Conservation (phyloP, 1,284 basidiomycete species). For the Microbotryomycetes sp. region DNA sequence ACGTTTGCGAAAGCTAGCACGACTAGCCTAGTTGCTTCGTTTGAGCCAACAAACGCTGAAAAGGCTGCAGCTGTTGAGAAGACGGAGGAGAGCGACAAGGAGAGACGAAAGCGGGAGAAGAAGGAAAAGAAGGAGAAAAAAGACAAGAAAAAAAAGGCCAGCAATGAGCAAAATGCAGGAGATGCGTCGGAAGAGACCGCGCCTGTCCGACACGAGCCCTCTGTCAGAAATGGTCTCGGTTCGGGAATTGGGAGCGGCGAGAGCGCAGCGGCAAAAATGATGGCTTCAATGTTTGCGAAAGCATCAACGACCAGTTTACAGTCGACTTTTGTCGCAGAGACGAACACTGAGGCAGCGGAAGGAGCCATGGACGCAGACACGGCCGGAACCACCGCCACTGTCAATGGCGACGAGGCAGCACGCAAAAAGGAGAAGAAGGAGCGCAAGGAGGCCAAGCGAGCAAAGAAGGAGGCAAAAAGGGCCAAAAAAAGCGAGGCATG, state of each 20-base stretch:
- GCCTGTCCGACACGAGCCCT: too few species aligned
- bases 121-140: constrained; percentile 5
- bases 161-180: constrained; percentile 1
- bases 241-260: not conserved
- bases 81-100: constrained; percentile 1
- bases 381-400: not conserved
- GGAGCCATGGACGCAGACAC: not conserved
- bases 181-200: too few species aligned
- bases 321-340: not conserved
- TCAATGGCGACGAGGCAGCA: not conserved
- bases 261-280: not conserved
- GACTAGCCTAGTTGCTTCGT: constrained; percentile 7
- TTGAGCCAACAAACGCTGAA: not conserved
- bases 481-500: not conserved
- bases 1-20: constrained; percentile 11
- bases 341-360: not conserved
- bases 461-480: constrained; percentile 1
- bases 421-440: not conserved
- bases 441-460: constrained; percentile 4
- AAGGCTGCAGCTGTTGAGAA: not conserved
- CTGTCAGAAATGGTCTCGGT: too few species aligned
- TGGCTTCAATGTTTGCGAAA: not conserved
- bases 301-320: not conserved
- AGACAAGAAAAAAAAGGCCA: constrained; percentile 11
- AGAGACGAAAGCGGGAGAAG: constrained; percentile 5